phyloP scores from a whole-genome alignment of 106 monocot species.

The Phalaenopsis aphrodite region DNA sequence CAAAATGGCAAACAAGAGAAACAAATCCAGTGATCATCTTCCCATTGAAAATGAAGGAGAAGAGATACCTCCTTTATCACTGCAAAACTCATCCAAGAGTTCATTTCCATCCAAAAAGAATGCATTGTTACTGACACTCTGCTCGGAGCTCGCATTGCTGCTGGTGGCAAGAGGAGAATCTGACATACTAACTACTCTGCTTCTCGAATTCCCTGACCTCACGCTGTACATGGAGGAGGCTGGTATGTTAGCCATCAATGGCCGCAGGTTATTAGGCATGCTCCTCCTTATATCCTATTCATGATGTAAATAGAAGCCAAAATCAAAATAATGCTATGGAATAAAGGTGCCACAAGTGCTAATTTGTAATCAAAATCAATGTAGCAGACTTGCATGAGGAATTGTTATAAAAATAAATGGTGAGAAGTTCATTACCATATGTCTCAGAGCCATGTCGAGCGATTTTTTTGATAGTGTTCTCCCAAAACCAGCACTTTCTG shows the following conservation, averaged over 20 bases:
- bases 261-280: slow-evolving; percentile 55
- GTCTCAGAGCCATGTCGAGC: slow-evolving; percentile 72
- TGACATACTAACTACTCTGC: slow-evolving; percentile 30
- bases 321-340: not conserved
- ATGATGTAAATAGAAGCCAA: not conserved
- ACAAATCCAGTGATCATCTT: slow-evolving; percentile 19
- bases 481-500: slow-evolving; percentile 60
- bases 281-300: slow-evolving; percentile 61
- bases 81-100: slow-evolving; percentile 34
- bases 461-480: slow-evolving; percentile 61
- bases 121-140: slow-evolving; percentile 43
- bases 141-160: slow-evolving; percentile 75
- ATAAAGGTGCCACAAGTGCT: not conserved
- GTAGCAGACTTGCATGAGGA: not conserved
- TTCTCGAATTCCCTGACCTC: slow-evolving; percentile 44
- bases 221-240: slow-evolving; percentile 85
- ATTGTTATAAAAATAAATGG: too few relatives aligned
- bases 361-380: not conserved
- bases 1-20: not conserved
- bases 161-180: slow-evolving; percentile 80
- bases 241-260: slow-evolving; percentile 68
- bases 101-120: slow-evolving; percentile 37
- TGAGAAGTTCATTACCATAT: slow-evolving; percentile 40
- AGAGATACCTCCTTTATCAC: slow-evolving; percentile 27
- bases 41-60: slow-evolving; percentile 7